Conservation (phyloP, 139 green algal species). For the Haematococcus lacustris region DNA sequence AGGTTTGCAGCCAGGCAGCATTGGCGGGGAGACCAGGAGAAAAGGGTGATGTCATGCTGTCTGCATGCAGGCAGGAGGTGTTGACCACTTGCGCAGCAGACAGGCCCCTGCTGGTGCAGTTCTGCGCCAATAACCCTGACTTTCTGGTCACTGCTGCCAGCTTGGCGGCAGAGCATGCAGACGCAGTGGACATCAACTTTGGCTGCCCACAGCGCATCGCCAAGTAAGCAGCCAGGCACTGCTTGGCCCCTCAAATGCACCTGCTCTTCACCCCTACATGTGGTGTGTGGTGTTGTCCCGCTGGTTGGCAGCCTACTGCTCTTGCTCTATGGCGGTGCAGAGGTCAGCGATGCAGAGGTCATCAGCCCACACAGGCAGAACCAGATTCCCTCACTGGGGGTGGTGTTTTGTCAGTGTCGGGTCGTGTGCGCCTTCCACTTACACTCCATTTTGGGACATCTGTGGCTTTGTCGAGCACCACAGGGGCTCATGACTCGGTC, state of each 20-base stretch:
- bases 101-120: slow-evolving; percentile 91
- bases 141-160: slow-evolving; percentile 71
- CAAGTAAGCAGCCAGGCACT: slow-evolving; percentile 41
- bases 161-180: slow-evolving; percentile 60
- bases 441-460: too few relatives aligned
- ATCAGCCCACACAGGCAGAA: not conserved
- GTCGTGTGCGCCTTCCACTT: too few relatives aligned
- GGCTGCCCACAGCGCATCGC: slow-evolving; percentile 94
- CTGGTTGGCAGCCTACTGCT: not conserved
- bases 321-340: not conserved
- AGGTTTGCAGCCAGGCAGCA: not conserved
- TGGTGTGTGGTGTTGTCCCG: not conserved
- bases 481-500: too few relatives aligned
- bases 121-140: slow-evolving; percentile 93
- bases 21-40: not conserved
- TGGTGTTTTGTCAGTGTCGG: too few relatives aligned
- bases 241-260: slow-evolving; percentile 1
- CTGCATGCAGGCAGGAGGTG: slow-evolving; percentile 8
- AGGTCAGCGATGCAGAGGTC: not conserved
- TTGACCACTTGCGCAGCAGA: slow-evolving; percentile 35
- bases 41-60: not conserved
- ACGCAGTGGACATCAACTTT: slow-evolving; percentile 96
- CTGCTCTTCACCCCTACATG: not conserved
- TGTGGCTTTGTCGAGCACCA: too few relatives aligned
- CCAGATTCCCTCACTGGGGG: too few relatives aligned